phyloP scores from a whole-genome alignment of 768 basidiomycete genomes.

The Mycena vitilis region DNA sequence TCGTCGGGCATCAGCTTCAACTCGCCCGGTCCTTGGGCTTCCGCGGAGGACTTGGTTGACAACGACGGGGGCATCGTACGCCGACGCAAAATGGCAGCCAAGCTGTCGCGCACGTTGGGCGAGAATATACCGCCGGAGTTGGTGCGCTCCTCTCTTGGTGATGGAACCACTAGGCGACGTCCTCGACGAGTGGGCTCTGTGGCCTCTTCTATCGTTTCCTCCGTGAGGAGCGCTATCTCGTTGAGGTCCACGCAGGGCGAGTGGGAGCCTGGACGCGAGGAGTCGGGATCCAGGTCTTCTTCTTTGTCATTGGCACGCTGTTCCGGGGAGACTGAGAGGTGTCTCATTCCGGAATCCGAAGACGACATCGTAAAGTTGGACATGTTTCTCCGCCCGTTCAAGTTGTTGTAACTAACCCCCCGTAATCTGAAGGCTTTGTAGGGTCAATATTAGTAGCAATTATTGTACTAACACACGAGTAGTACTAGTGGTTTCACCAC shows the following conservation, averaged over 20 bases:
- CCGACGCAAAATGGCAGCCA: slow-evolving; percentile 66
- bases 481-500: too few relatives aligned
- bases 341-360: neutral
- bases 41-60: neutral
- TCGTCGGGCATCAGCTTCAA: slow-evolving; percentile 3
- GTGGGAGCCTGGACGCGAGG: too few relatives aligned
- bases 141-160: slow-evolving; percentile 39
- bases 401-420: too few relatives aligned
- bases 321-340: neutral
- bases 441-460: too few relatives aligned
- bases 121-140: slow-evolving; percentile 70
- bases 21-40: neutral
- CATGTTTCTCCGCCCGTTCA: too few relatives aligned
- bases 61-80: slow-evolving; percentile 31
- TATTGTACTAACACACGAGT: too few relatives aligned
- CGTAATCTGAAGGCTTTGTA: too few relatives aligned
- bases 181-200: neutral
- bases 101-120: slow-evolving; percentile 67
- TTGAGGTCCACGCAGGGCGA: neutral
- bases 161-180: too few relatives aligned
- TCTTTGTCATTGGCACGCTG: neutral
- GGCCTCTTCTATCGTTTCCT: neutral
- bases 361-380: neutral
- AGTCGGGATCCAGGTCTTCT: too few relatives aligned
- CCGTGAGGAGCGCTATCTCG: neutral